Conservation (phyloP, 306 rosid genomes). For the Lithocarpus polystachyus region DNA sequence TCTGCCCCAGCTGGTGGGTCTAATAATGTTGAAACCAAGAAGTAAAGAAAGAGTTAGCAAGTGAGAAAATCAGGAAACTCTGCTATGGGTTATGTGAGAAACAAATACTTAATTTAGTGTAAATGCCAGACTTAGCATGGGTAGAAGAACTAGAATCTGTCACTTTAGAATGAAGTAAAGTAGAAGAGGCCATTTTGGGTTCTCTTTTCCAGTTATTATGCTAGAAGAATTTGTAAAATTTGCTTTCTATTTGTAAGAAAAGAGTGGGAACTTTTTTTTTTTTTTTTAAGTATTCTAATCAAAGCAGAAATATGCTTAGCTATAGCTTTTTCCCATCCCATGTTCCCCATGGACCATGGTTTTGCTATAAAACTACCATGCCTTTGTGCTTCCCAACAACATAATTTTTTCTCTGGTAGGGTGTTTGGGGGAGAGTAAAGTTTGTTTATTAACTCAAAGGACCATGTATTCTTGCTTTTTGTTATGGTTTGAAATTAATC, state of each 20-base stretch:
- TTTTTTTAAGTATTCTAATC: not conserved
- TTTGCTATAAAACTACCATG: conserved; percentile 26
- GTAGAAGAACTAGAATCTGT: conserved; percentile 8
- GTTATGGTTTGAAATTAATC: not conserved
- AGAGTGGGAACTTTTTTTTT: not conserved
- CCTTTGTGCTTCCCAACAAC: conserved; percentile 33
- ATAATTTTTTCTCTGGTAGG: not conserved
- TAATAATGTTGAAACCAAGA: conserved; percentile 32
- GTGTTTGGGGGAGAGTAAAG: conserved; percentile 14
- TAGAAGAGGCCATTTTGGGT: not conserved
- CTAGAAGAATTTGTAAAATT: conserved; percentile 13
- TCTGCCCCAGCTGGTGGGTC: conserved; percentile 24
- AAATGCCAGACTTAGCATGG: conserved; percentile 31
- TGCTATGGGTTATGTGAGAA: conserved; percentile 21
- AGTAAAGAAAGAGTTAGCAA: conserved; percentile 11
- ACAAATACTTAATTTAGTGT: conserved; percentile 23
- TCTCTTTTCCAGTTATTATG: conserved; percentile 17
- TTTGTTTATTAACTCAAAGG: conserved; percentile 17
- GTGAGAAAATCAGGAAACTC: not conserved
- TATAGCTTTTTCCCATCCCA: not conserved
- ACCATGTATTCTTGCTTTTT: conserved; percentile 17
- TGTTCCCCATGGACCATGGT: conserved; percentile 28
- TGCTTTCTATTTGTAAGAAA: conserved; percentile 7
- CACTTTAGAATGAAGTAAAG: conserved; percentile 9
- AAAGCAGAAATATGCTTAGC: conserved; percentile 7